Evolutionary conservation across 352 stramenopile species (phyloP).

Genomic region (Phytophthora cactorum): DNA sequence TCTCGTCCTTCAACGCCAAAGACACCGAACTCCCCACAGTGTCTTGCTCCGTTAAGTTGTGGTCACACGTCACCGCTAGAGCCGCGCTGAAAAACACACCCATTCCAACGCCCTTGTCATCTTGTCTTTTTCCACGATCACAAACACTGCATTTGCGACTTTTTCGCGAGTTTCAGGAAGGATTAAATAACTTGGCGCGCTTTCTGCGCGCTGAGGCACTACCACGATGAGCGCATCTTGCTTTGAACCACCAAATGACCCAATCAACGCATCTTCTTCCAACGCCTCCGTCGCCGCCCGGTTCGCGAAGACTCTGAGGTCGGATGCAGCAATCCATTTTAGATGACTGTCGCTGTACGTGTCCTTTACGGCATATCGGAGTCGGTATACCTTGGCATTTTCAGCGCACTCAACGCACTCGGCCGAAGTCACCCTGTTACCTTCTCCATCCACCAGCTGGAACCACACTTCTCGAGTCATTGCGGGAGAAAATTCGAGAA

Average conservation of each 20-base stretch:
- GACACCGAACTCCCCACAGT: not conserved
- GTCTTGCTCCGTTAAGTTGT: not conserved
- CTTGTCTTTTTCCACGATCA: no score
- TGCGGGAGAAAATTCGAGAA: no score
- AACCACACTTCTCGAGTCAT: no score
- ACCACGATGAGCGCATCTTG: not conserved
- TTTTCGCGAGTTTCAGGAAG: no score
- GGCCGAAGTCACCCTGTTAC: no score
- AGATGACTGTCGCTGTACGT: not conserved
- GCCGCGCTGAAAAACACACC: not conserved
- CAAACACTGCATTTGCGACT: no score
- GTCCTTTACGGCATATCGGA: not conserved
- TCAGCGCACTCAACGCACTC: not conserved
- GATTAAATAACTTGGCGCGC: no score
- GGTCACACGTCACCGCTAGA: not conserved
- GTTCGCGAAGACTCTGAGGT: not conserved
- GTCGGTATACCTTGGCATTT: not conserved
- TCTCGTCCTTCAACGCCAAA: not conserved
- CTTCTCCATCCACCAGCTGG: no score
- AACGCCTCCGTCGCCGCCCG: not conserved
- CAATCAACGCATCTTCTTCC: not conserved
- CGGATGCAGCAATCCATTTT: not conserved
- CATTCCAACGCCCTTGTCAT: slow-evolving; percentile 1
- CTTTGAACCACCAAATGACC: not conserved
- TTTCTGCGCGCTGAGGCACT: not conserved